Conservation (phyloP, 306 rosid genomes). For the Styphnolobium japonicum region DNA sequence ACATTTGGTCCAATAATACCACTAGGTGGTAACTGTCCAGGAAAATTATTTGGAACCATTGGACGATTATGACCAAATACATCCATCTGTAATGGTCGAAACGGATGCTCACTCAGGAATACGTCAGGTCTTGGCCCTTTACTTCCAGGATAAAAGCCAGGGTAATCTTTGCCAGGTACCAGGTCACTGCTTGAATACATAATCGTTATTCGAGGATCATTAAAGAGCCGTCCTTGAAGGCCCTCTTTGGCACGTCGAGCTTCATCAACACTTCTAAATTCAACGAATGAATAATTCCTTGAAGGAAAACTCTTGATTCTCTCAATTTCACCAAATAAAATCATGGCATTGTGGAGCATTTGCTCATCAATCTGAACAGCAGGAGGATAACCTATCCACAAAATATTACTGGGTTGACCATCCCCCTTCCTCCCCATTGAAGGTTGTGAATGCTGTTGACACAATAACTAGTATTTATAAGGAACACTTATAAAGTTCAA, state of each 20-base stretch:
- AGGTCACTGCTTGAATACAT: conserved; percentile 83
- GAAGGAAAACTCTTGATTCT: conserved; percentile 87
- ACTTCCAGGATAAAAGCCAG: conserved; percentile 53
- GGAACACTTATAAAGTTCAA: conserved; percentile 8
- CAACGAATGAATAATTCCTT: conserved; percentile 86
- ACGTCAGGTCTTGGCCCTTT: conserved; percentile 74
- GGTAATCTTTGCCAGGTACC: conserved; percentile 68
- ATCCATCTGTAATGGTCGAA: conserved; percentile 67
- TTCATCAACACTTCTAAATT: conserved; percentile 96
- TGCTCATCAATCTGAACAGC: conserved; percentile 92
- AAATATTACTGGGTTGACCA: conserved; percentile 67
- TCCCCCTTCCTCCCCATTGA: conserved; percentile 62
- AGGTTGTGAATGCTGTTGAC: conserved; percentile 62
- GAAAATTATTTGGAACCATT: conserved; percentile 55
- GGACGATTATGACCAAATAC: conserved; percentile 65
- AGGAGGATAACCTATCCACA: conserved; percentile 96
- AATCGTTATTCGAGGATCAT: conserved; percentile 88
- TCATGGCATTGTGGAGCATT: conserved; percentile 99
- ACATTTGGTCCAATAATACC: conserved; percentile 59
- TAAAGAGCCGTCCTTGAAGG: conserved; percentile 94
- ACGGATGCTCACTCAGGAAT: conserved; percentile 56
- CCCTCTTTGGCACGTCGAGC: conserved; percentile 99
- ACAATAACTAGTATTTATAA: conserved; percentile 16
- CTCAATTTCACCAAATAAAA: conserved; percentile 97
- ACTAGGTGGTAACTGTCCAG: conserved; percentile 57